A percentile compares a stretch with the other conserved stretches of the same genome.
phyloP scores from a whole-genome alignment of 2,329 filamentous ascomycete genomes.

The Ceratocystis papillata region DNA sequence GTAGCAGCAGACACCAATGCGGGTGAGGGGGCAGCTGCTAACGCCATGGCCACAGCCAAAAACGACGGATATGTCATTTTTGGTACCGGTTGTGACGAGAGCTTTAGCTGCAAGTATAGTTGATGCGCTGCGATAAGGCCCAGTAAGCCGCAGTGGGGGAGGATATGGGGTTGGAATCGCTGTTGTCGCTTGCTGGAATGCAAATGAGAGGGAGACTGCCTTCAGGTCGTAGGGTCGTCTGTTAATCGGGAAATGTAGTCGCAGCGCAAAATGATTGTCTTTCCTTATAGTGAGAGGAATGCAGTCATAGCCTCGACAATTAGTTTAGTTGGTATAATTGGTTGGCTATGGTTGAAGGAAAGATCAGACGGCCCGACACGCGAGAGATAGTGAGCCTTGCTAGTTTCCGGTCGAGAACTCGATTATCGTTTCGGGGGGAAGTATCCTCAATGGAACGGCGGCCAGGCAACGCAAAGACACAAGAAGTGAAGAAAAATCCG shows the following conservation, averaged over 20 bases:
- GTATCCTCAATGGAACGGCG: background rate
- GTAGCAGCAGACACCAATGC: constrained; percentile 19
- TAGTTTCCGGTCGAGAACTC: no score
- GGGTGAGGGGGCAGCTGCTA: constrained; percentile 18
- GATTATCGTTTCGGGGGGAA: constrained; percentile 3
- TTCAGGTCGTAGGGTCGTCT: constrained; percentile 10
- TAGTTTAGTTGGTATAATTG: background rate
- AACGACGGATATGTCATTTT: constrained; percentile 19
- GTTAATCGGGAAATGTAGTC: background rate
- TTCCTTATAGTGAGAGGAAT: constrained; percentile 17
- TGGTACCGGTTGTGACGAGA: background rate
- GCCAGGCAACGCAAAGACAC: background rate
- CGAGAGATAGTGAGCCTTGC: no score
- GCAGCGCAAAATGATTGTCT: constrained; percentile 12
- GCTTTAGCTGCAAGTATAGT: no score
- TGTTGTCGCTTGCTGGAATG: background rate
- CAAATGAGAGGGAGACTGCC: background rate
- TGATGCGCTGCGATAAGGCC: no score
- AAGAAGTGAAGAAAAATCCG: background rate
- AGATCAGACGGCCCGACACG: background rate
- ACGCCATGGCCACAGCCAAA: constrained; percentile 16
- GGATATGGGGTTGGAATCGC: no score
- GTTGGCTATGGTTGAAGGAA: background rate
- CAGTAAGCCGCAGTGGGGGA: no score
- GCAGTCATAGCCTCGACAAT: constrained; percentile 5